Conservation (phyloP, 768 basidiomycete species). For the Paxillus involutus region DNA sequence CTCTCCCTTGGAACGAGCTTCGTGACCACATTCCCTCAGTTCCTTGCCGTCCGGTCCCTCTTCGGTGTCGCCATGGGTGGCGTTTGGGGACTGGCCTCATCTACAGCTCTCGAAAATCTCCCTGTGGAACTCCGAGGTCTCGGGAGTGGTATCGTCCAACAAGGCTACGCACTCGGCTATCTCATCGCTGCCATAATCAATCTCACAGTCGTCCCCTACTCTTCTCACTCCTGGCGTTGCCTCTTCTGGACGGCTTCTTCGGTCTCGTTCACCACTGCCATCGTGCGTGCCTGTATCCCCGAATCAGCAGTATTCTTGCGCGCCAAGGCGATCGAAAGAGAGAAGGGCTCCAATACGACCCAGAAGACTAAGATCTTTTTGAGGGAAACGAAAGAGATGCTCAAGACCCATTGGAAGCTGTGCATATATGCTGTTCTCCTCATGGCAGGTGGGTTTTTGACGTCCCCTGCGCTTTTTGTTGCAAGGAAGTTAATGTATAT, state of each 20-base stretch:
- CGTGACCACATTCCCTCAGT: slow-evolving; percentile 70
- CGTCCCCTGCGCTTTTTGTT: neutral
- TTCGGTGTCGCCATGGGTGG: slow-evolving; percentile 91
- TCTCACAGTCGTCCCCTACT: slow-evolving; percentile 48
- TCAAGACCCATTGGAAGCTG: slow-evolving; percentile 77
- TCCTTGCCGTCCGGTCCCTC: slow-evolving; percentile 79
- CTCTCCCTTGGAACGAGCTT: slow-evolving; percentile 85
- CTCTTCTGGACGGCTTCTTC: slow-evolving; percentile 82
- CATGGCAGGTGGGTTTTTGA: slow-evolving; percentile 55
- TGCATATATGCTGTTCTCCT: slow-evolving; percentile 83
- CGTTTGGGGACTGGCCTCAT: slow-evolving; percentile 81
- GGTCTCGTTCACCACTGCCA: slow-evolving; percentile 67
- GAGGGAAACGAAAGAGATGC: slow-evolving; percentile 70
- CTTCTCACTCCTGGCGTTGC: slow-evolving; percentile 59
- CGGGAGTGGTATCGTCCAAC: slow-evolving; percentile 80
- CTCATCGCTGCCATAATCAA: slow-evolving; percentile 85
- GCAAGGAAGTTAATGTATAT: neutral
- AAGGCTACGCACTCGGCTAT: slow-evolving; percentile 88
- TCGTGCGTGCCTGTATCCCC: slow-evolving; percentile 64
- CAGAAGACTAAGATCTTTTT: slow-evolving; percentile 73
- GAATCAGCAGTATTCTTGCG: slow-evolving; percentile 76
- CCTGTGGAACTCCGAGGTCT: slow-evolving; percentile 86
- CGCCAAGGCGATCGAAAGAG: slow-evolving; percentile 56
- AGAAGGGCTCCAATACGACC: slow-evolving; percentile 32
- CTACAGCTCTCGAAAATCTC: slow-evolving; percentile 86